Conservation (phyloP, 169 alveolate genomes). For the Cryptosporidium canis region DNA sequence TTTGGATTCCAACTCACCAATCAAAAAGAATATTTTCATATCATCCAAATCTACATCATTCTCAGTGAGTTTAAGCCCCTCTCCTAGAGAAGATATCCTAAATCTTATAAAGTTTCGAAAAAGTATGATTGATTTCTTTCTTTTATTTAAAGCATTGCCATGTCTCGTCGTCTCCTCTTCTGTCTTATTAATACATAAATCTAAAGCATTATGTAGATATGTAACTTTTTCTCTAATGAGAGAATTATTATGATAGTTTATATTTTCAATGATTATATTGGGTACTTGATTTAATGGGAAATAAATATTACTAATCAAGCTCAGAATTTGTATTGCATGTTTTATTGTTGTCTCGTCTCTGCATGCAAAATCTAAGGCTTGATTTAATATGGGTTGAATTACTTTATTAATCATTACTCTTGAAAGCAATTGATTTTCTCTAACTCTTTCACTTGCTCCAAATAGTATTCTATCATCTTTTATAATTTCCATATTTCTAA, state of each 20-base stretch:
- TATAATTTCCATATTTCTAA: background rate
- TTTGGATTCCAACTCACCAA: background rate
- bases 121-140: background rate
- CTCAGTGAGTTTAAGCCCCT: background rate
- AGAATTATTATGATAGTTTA: background rate
- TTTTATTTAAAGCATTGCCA: background rate
- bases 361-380: background rate
- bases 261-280: background rate
- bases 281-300: slow-evolving; percentile 35
- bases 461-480: background rate
- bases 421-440: background rate
- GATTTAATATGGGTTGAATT: slow-evolving; percentile 12
- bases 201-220: slow-evolving; percentile 40
- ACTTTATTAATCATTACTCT: background rate
- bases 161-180: background rate
- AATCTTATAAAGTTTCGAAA: background rate
- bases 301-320: slow-evolving; percentile 19
- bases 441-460: background rate
- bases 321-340: slow-evolving; percentile 10
- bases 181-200: slow-evolving; percentile 7
- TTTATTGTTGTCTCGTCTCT: background rate
- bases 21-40: background rate
- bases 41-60: background rate
- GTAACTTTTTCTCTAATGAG: background rate
- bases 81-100: background rate